Base-by-base conservation (phyloP, 192 early-diverging fungal genomes). In the Diversispora epigaea region DNA sequence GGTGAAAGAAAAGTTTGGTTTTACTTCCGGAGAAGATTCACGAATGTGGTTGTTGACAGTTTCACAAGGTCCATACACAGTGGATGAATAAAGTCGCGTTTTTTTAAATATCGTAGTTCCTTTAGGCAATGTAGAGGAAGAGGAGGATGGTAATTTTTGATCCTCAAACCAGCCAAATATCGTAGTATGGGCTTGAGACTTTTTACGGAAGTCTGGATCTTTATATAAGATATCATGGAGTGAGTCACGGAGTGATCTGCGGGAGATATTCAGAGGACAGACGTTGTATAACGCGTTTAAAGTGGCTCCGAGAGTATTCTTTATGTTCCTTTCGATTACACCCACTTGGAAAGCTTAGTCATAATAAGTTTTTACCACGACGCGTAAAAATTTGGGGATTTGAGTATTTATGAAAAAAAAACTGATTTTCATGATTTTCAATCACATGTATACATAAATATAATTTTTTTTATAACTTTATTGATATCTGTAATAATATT, bases 11-110 rank as follows among this genome's bases (percentile, higher is more conserved):
- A 66, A 66, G 4, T 41, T 46, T 44, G 44, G 41, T 32, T 61
- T 6, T 11, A 61, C 32, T 61, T 12, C 9, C 22, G 25, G 43
- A 45, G 64, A 66, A 66, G 64, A 45, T 14, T 15, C 64, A 7
- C 64, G 44, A 66, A 8, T 66, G 43, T 46, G 6, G 64, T 66
- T 17, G 64, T 66, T 66, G 15, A 60, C 58, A 60, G 14, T 47
- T 10, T 44, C 19, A 40, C 4, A 25, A 32, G 58, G 32, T 66
- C 15, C 64, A 66, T 44, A 44, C 64, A 66, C 64, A 5, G 64
- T 66, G 43, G 41, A 66, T 66, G 64, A 66, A n/a, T 66, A 60
- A 60, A 60, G 64, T n/a, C n/a, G n/a, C n/a, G n/a, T n/a, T n/a
- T n/a, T n/a, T n/a, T n/a, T n/a, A n/a, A n/a, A n/a, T n/a, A 47